Evolutionary conservation across 106 monocot species (phyloP).

Genomic region (Triglochin maritima): DNA sequence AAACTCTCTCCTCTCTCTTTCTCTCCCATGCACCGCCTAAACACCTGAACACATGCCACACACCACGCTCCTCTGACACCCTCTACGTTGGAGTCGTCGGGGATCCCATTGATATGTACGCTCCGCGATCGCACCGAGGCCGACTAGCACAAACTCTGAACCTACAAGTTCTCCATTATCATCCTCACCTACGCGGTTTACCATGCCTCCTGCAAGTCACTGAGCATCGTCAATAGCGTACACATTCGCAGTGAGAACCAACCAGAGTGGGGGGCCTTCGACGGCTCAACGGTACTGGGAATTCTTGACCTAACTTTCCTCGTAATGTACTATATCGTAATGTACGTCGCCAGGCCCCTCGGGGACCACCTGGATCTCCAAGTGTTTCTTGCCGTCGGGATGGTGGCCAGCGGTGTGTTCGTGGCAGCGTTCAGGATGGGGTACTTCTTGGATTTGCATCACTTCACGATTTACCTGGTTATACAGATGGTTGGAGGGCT

Average conservation of each 20-base stretch:
- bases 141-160: neutral
- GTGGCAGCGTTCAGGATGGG: slow-evolving; percentile 37
- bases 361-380: slow-evolving; percentile 41
- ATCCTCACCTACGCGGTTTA: slow-evolving; percentile 19
- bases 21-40: no score
- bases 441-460: slow-evolving; percentile 30
- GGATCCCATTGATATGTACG: slow-evolving; percentile 6
- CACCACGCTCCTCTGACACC: no score
- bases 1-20: no score
- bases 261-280: slow-evolving; percentile 31
- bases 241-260: neutral
- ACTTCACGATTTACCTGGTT: slow-evolving; percentile 22
- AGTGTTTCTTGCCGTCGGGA: slow-evolving; percentile 33
- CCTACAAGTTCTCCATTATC: slow-evolving; percentile 9
- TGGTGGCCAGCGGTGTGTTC: slow-evolving; percentile 35
- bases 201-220: slow-evolving; percentile 26
- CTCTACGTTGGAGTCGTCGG: slow-evolving; percentile 14
- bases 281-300: slow-evolving; percentile 29
- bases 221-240: slow-evolving; percentile 32
- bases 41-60: no score
- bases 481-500: slow-evolving; percentile 37
- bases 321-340: slow-evolving; percentile 36
- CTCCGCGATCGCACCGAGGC: neutral
- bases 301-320: slow-evolving; percentile 48
- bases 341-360: slow-evolving; percentile 42